phyloP scores from a whole-genome alignment of 2,329 filamentous ascomycete species.

The Diplocarpon rosae region DNA sequence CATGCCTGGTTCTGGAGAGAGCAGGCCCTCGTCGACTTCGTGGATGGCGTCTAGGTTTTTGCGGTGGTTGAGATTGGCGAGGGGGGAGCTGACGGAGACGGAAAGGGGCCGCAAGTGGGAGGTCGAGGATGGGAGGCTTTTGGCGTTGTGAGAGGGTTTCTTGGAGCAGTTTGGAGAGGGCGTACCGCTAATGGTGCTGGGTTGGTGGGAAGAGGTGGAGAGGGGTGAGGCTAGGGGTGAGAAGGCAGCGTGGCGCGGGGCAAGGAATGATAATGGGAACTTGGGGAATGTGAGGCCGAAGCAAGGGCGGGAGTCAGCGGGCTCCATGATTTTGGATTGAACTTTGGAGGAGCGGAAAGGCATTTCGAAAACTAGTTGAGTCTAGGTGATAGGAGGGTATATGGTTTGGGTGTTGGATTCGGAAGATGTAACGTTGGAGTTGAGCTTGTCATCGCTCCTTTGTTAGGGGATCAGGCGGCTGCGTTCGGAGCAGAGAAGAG shows the following conservation, averaged over 20 bases:
- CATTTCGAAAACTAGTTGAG: slow-evolving; percentile 6
- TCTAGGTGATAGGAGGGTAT: not conserved
- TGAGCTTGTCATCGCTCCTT: not conserved
- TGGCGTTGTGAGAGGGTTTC: no score
- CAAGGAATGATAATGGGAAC: slow-evolving; percentile 1
- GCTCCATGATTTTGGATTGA: slow-evolving; percentile 12
- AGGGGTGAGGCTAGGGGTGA: not conserved
- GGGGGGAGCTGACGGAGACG: no score
- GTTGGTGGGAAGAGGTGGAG: no score
- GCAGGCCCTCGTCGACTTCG: not conserved
- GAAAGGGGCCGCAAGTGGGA: no score
- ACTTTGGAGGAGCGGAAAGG: slow-evolving; percentile 14
- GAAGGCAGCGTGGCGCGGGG: not conserved
- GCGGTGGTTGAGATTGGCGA: no score
- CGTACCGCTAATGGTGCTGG: no score
- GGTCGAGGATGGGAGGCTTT: no score
- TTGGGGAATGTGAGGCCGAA: slow-evolving; percentile 3
- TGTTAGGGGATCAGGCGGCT: no score
- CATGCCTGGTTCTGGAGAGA: not conserved
- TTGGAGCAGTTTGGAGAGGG: no score
- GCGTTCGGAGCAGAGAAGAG: no score
- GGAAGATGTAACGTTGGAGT: not conserved
- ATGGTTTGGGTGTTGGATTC: not conserved
- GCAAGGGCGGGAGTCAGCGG: not conserved
- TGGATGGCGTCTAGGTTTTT: not conserved